Evolutionary conservation across 78 protist genomes (phyloP).

Genomic region (Bodo saltans): DNA sequence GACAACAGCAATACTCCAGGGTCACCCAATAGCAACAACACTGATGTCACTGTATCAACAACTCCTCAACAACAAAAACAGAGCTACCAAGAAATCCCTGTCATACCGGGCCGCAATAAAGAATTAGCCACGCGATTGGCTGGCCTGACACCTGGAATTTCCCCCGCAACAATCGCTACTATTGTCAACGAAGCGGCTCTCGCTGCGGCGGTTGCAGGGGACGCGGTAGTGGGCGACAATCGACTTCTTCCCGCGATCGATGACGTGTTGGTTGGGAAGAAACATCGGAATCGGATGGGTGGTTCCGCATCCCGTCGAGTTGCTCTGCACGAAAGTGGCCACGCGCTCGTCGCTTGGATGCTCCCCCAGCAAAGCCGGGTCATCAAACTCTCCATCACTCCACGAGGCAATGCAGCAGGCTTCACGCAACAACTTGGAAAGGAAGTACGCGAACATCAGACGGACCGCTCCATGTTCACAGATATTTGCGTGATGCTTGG

Average conservation of each 20-base stretch:
- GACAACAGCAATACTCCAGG: constrained; percentile 2
- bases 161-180: constrained; percentile 91
- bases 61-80: not conserved
- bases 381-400: constrained; percentile 90
- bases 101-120: not conserved
- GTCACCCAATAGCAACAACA: not conserved
- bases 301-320: constrained; percentile 68
- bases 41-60: not conserved
- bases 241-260: constrained; percentile 94
- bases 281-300: constrained; percentile 52
- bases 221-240: constrained; percentile 34
- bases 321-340: constrained; percentile 99
- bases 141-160: constrained; percentile 81
- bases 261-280: constrained; percentile 86
- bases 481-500: constrained; percentile 85
- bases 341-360: constrained; percentile 92
- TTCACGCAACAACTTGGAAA: constrained; percentile 91
- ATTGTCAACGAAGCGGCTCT: constrained; percentile 91
- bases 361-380: constrained; percentile 87
- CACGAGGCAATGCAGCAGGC: constrained; percentile 95
- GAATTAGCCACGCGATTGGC: constrained; percentile 36
- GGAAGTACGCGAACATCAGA: constrained; percentile 69
- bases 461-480: constrained; percentile 40
- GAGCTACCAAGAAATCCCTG: not conserved
- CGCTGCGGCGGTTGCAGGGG: constrained; percentile 66